Evolutionary conservation across 2,329 filamentous ascomycete genomes (phyloP).

Genomic region (Apiospora marii): DNA sequence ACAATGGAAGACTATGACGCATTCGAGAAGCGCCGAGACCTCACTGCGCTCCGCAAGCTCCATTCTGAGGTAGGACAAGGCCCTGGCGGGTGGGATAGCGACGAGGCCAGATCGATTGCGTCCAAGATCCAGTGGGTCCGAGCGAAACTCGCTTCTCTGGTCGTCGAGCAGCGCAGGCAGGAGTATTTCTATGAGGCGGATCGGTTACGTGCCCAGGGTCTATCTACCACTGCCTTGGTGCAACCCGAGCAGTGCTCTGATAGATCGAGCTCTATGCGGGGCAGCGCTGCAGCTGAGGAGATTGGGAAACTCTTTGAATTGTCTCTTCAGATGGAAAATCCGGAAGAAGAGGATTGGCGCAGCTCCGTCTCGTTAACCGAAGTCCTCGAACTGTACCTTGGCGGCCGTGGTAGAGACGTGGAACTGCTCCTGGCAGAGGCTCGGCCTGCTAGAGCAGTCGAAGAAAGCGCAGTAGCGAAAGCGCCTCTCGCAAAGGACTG

Average conservation of each 20-base stretch:
- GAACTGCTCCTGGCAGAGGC: neutral
- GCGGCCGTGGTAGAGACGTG: neutral
- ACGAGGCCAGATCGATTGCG: slow-evolving; percentile 1
- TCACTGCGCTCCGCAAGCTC: neutral
- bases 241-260: neutral
- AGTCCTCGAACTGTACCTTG: neutral
- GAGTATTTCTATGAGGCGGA: neutral
- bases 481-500: neutral
- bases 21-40: slow-evolving; percentile 1
- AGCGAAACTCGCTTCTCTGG: neutral
- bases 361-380: neutral
- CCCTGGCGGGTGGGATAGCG: neutral
- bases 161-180: neutral
- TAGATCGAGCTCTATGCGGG: neutral
- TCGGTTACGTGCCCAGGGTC: neutral
- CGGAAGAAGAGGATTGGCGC: neutral
- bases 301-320: neutral
- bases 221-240: neutral
- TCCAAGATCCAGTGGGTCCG: neutral
- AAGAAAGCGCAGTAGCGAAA: neutral
- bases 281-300: neutral
- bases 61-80: neutral
- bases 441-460: neutral
- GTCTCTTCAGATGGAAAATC: neutral
- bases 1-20: neutral